Conservation (phyloP, 371 early-diverging fungal genomes). For the Apophysomyces variabilis region DNA sequence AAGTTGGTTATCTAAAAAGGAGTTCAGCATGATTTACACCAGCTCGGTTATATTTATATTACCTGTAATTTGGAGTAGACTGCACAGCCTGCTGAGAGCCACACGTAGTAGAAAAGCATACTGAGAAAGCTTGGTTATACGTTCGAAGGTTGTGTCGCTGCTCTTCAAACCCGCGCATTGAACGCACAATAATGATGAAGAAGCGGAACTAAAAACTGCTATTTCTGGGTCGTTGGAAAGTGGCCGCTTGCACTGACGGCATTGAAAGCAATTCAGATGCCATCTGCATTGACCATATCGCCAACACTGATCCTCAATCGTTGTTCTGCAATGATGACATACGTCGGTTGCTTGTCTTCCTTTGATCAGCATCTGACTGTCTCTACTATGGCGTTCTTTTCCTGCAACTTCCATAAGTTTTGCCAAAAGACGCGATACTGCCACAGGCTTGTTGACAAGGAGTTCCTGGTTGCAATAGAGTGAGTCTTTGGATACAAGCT, state of each 20-base stretch:
- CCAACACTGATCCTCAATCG: slow-evolving; percentile 90
- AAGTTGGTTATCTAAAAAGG: slow-evolving; percentile 39
- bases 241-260: slow-evolving; percentile 65
- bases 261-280: slow-evolving; percentile 84
- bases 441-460: slow-evolving; percentile 38
- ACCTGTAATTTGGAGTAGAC: slow-evolving; percentile 74
- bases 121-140: slow-evolving; percentile 88
- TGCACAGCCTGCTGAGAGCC: slow-evolving; percentile 84
- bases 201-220: slow-evolving; percentile 50
- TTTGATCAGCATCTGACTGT: slow-evolving; percentile 50
- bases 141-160: slow-evolving; percentile 45
- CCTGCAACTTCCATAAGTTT: slow-evolving; percentile 64
- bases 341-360: slow-evolving; percentile 70
- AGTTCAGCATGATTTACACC: neutral
- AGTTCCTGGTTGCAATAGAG: slow-evolving; percentile 29
- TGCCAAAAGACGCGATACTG: slow-evolving; percentile 61
- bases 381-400: slow-evolving; percentile 47
- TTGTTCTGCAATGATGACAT: slow-evolving; percentile 75
- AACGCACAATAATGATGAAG: slow-evolving; percentile 53
- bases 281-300: slow-evolving; percentile 70
- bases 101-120: slow-evolving; percentile 88
- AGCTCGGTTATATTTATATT: slow-evolving; percentile 7
- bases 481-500: neutral
- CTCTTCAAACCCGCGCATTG: slow-evolving; percentile 36
- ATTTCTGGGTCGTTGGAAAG: slow-evolving; percentile 49